Conservation (phyloP, 306 rosid species). For the Begonia masoniana region DNA sequence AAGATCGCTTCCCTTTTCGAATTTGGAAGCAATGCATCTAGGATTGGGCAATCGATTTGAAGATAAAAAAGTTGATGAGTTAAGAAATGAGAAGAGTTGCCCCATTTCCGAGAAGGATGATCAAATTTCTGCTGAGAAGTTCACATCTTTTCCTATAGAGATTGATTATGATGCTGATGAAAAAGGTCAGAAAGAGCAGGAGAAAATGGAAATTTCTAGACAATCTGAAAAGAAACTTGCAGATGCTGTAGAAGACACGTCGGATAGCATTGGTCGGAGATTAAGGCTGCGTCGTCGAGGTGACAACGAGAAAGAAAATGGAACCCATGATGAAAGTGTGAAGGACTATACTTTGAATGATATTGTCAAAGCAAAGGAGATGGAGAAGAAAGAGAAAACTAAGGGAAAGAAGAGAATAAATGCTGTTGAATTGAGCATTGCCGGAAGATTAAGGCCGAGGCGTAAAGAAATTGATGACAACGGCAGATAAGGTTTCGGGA, state of each 20-base stretch:
- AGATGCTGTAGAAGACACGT: constrained; percentile 2
- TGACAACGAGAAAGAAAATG: too few relatives aligned
- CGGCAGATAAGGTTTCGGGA: too few relatives aligned
- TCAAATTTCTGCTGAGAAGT: constrained; percentile 35
- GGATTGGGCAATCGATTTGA: constrained; percentile 18
- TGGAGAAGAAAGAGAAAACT: too few relatives aligned
- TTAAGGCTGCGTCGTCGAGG: too few relatives aligned
- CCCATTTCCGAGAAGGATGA: constrained; percentile 6
- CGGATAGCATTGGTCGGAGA: too few relatives aligned
- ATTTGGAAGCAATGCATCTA: constrained; percentile 13
- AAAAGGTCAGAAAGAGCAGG: constrained; percentile 12
- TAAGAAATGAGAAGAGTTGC: constrained; percentile 7
- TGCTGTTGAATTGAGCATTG: too few relatives aligned
- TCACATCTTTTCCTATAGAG: constrained; percentile 12
- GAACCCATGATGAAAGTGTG: too few relatives aligned
- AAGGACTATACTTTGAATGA: too few relatives aligned
- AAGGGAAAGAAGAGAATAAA: too few relatives aligned
- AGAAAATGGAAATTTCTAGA: neutral
- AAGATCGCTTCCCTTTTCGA: constrained; percentile 46
- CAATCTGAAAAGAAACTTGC: constrained; percentile 3
- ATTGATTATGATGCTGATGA: constrained; percentile 5
- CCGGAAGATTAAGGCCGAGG: too few relatives aligned
- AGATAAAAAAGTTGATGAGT: constrained; percentile 11
- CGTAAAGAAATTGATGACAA: too few relatives aligned
- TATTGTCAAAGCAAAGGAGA: too few relatives aligned